Percentiles rank a stretch among this genome's conserved stretches.
Evolutionary conservation across 305 asterid species (phyloP).

Genomic region (Fraxinus ornus): DNA sequence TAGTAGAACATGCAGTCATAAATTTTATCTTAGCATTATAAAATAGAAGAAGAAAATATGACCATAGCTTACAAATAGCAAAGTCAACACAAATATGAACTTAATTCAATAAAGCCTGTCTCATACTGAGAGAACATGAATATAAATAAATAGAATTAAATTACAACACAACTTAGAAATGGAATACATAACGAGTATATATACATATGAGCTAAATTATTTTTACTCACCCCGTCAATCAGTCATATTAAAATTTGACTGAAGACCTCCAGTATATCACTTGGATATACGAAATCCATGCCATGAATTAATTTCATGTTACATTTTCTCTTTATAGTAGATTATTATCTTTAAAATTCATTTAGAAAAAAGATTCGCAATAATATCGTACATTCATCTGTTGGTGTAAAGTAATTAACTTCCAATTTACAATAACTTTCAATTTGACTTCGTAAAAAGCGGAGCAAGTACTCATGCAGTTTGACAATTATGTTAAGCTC

Average conservation of each 20-base stretch:
- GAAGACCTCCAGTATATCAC: background rate
- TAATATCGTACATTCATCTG: background rate
- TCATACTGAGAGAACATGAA: background rate
- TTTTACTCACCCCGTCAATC: background rate
- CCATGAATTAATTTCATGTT: background rate
- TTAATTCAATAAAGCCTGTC: background rate
- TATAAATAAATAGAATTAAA: background rate
- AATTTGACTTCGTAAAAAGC: background rate
- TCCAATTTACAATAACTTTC: background rate
- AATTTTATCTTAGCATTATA: constrained; percentile 2
- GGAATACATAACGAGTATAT: background rate
- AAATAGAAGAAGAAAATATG: background rate
- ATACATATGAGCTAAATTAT: background rate
- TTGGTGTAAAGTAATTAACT: background rate
- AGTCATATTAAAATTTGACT: background rate
- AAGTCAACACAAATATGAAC: background rate
- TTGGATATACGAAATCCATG: background rate
- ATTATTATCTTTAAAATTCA: background rate
- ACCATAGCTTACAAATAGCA: background rate
- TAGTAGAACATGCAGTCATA: constrained; percentile 28
- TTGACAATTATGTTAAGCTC: background rate
- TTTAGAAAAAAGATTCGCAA: background rate
- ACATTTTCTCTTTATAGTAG: background rate
- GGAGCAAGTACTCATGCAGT: background rate
- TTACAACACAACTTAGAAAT: background rate